Evolutionary conservation across 129 eudicot species (phyloP), one percentile per base, ranked within the genome.

Genomic region (Logfia minima): DNA sequence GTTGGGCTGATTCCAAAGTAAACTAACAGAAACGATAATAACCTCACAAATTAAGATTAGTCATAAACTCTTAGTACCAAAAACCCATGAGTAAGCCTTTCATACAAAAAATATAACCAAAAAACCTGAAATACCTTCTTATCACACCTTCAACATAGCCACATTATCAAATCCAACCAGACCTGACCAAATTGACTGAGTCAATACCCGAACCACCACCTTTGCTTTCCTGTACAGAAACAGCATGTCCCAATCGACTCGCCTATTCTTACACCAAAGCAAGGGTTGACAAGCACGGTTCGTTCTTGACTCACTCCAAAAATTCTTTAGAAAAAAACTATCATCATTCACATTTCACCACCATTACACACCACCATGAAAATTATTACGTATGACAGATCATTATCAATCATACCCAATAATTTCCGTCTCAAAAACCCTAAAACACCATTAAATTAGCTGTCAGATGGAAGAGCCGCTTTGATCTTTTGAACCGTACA

Each of bases 151-250:
- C 67, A 63, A 68, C 77, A 67, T 13, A 64, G 28, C 65, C 64
- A 68, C 59, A 7, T 53, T 34, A 65, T 65, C 72, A 41, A 74
- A 74, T 74, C 75, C 84, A 80, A 66, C 83, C 69, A 60, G 62
- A 70, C 79, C 65, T 80, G 60, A 51, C 79, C 75, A 41, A 84
- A 83, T 68, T 69, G 70, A 82, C 81, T 76, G 89, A 94, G 99
- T 94, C 99, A 94, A 94, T 94, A 88, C 99, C 99, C 99, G 99
- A 94, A 94, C 99, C 99, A 91, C 96, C 90, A 84, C 90, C 92
- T 83, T 83, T 79, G 79, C 87, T 63, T 64, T 63, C 64, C 77
- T 74, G 77, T 68, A 74, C 62, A 79, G 76, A 83, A 70, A 71
- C 79, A 16, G 14, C 32, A 59, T 34, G 21, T 51, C 28, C 66